Conservation (phyloP, 2,329 filamentous ascomycete genomes). For the Massarina eburnea region DNA sequence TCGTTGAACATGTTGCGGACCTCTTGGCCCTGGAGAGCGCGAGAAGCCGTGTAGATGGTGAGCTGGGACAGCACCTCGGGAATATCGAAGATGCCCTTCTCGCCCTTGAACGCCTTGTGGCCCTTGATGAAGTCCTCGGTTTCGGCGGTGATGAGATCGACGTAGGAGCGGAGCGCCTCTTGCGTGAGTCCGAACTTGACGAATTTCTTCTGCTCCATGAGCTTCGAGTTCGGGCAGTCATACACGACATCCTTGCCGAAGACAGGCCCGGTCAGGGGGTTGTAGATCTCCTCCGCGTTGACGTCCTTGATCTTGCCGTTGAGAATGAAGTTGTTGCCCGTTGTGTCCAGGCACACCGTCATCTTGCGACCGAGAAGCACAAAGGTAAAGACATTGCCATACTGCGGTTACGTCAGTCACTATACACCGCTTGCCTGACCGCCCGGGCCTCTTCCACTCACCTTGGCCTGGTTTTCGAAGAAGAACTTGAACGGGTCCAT, state of each 20-base stretch:
- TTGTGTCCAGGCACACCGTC: slow-evolving; percentile 78
- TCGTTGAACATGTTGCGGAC: slow-evolving; percentile 80
- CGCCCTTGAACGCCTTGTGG: slow-evolving; percentile 66
- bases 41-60: slow-evolving; percentile 86
- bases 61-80: slow-evolving; percentile 78
- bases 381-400: slow-evolving; percentile 89
- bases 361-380: slow-evolving; percentile 85
- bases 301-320: slow-evolving; percentile 90
- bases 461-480: slow-evolving; percentile 70
- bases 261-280: slow-evolving; percentile 68
- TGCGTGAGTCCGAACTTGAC: slow-evolving; percentile 80
- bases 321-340: slow-evolving; percentile 87
- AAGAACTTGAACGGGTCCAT: slow-evolving; percentile 94
- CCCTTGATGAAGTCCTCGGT: slow-evolving; percentile 72
- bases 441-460: slow-evolving; percentile 37
- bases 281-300: slow-evolving; percentile 88
- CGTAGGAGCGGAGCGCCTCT: slow-evolving; percentile 74
- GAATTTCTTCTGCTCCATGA: slow-evolving; percentile 97
- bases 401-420: slow-evolving; percentile 54
- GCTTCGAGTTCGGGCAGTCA: slow-evolving; percentile 85
- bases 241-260: slow-evolving; percentile 89
- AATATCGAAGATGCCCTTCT: slow-evolving; percentile 70
- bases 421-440: slow-evolving; percentile 6
- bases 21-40: slow-evolving; percentile 80
- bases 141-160: slow-evolving; percentile 75